Evolutionary conservation across 148 eudicot species (phyloP).

Genomic region (Rhododendron williamsianum): DNA sequence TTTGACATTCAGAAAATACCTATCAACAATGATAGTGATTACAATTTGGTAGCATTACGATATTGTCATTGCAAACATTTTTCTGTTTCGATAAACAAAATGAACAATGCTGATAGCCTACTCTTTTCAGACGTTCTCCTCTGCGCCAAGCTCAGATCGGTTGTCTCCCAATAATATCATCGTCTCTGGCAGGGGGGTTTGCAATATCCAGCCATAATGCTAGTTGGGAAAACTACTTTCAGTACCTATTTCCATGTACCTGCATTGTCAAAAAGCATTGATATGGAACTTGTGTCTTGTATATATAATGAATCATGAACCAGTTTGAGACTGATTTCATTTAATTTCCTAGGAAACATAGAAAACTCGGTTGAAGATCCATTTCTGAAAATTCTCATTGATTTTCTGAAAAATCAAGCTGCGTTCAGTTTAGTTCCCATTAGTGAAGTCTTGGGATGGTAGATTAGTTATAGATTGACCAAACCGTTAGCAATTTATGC

Average conservation of each 20-base stretch:
- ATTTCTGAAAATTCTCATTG: too few species aligned
- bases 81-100: background rate
- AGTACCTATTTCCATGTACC: constrained; percentile 30
- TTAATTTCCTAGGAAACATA: too few species aligned
- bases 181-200: background rate
- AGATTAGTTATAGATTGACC: too few species aligned
- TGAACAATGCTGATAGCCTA: background rate
- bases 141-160: background rate
- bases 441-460: background rate
- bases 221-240: background rate
- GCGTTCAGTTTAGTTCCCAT: background rate
- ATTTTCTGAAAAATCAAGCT: too few species aligned
- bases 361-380: too few species aligned
- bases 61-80: too few species aligned
- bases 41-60: background rate
- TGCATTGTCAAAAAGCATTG: constrained; percentile 12
- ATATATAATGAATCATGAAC: too few species aligned
- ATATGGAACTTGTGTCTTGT: too few species aligned
- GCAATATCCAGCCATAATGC: background rate
- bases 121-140: background rate
- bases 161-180: background rate
- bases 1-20: too few species aligned
- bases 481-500: too few species aligned
- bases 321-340: too few species aligned
- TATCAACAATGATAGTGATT: too few species aligned